These are phyloP conservation scores for Fusarium buharicum DNA, from an alignment of 2,329 filamentous ascomycete genomes.

Conservation along the genomic window DNA sequence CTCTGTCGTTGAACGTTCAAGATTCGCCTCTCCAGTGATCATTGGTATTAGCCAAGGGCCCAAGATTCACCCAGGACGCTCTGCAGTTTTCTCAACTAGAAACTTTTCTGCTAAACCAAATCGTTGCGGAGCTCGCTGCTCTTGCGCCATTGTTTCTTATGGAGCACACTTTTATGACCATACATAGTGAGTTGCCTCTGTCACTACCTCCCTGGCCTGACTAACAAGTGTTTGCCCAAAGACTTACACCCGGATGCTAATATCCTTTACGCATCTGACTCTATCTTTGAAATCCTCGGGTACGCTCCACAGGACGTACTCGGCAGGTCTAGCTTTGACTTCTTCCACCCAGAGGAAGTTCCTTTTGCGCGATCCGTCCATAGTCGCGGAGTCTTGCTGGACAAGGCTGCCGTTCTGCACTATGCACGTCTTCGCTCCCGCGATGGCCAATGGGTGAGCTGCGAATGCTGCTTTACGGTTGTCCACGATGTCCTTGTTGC, in stretches of 20 bases:
- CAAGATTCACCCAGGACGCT: conserved; percentile 5
- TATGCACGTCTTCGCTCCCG: conserved; percentile 79
- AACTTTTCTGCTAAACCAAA: conserved; percentile 6
- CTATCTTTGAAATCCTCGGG: conserved; percentile 83
- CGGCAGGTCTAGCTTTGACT: conserved; percentile 83
- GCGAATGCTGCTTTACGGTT: conserved; percentile 89
- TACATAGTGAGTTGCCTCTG: conserved; percentile 73
- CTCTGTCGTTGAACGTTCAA: conserved; percentile 6
- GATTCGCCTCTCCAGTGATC: conserved; percentile 11
- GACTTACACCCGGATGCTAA: conserved; percentile 80
- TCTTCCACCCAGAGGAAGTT: conserved; percentile 84
- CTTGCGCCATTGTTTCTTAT: conserved; percentile 54
- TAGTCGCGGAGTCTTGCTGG: conserved; percentile 76
- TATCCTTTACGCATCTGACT: conserved; percentile 85
- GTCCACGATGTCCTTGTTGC: conserved; percentile 90
- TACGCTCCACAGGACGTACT: conserved; percentile 80
- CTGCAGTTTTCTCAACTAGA: conserved; percentile 6
- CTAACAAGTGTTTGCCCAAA: conserved; percentile 13
- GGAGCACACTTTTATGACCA: conserved; percentile 92
- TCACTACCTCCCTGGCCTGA: not conserved
- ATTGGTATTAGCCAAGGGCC: conserved; percentile 37
- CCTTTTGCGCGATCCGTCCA: conserved; percentile 79
- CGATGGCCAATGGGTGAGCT: conserved; percentile 77
- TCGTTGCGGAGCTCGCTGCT: conserved; percentile 34
- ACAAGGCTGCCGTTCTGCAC: conserved; percentile 85